Base-by-base conservation (phyloP, 768 basidiomycete genomes). In the Leccinum ochraceum region DNA sequence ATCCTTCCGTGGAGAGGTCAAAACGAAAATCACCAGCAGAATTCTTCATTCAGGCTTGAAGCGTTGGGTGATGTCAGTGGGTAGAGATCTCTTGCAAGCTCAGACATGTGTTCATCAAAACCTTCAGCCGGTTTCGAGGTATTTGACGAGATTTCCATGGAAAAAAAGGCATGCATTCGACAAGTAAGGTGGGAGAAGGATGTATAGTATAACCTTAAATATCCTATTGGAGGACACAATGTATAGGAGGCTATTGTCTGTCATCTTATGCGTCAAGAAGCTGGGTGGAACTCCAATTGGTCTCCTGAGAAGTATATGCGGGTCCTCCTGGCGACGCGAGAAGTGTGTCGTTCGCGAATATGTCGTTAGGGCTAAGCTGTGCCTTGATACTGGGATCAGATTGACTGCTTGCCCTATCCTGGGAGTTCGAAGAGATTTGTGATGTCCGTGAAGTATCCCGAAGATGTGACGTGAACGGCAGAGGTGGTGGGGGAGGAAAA, bases 81-180 rank as follows among this genome's bases (percentile, higher is more conserved):
- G n/a, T n/a, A n/a, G n/a, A n/a, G n/a, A n/a, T n/a, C n/a, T n/a
- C n/a, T n/a, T n/a, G n/a, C n/a, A n/a, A n/a, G n/a, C n/a, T n/a
- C n/a, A n/a, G n/a, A n/a, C n/a, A n/a, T n/a, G n/a, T n/a, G n/a
- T n/a, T n/a, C n/a, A n/a, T n/a, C 30, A 13, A 22, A 28, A 53
- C 8, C 32, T 54, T 36, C 30, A 51, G 24, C 37, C 10, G 28
- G 51, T 55, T 44, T 13, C 26, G 53, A 53, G 51, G 44, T 57
- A 42, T n/a, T 52, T 14, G 37, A 51, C 26, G 30, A 54, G 34
- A 58, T 60, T 64, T 53, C 58, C 51, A 60, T 71, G 59, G 53
- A 37, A 52, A 51, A 14, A 46, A 37, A 20, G 26, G 30, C 20
- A 28, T 26, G 16, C 22, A 16, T 49, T 53, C 53, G 55, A 54